A percentile compares a stretch with the other conserved stretches of the same genome.
phyloP scores from a whole-genome alignment of 1,284 basidiomycete genomes.

The Tilletia setariae region DNA sequence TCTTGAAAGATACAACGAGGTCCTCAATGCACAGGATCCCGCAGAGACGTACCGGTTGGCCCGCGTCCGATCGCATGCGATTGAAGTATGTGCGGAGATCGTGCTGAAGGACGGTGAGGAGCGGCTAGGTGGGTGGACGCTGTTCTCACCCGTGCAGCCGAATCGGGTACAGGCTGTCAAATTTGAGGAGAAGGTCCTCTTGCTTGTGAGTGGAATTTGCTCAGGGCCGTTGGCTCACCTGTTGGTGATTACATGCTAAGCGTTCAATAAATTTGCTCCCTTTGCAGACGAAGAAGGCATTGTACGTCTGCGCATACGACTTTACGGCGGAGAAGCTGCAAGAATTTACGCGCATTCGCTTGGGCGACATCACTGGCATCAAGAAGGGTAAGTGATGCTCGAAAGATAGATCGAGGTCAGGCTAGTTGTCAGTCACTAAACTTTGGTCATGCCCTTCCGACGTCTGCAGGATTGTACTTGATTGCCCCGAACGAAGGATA shows the following conservation, averaged over 20 bases:
- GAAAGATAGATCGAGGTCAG: too few relatives aligned
- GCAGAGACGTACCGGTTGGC: constrained; percentile 80
- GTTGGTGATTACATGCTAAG: background rate
- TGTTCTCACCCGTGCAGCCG: constrained; percentile 77
- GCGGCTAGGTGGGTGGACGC: constrained; percentile 80
- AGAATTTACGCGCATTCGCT: constrained; percentile 66
- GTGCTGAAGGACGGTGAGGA: constrained; percentile 78
- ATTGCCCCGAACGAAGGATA: constrained; percentile 39
- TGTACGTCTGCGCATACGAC: constrained; percentile 67
- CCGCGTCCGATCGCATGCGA: constrained; percentile 64
- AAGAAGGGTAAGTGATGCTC: constrained; percentile 70
- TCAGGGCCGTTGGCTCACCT: constrained; percentile 18
- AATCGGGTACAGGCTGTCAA: constrained; percentile 63
- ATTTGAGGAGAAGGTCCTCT: constrained; percentile 80
- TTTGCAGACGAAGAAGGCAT: constrained; percentile 63
- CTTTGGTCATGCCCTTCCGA: too few relatives aligned
- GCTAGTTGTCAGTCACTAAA: too few relatives aligned
- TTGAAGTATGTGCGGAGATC: constrained; percentile 68
- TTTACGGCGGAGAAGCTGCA: constrained; percentile 62
- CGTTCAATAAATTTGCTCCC: background rate
- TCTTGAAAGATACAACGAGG: constrained; percentile 39
- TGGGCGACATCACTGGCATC: constrained; percentile 76
- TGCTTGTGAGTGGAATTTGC: constrained; percentile 59
- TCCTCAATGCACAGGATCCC: constrained; percentile 80
- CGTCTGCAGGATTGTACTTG: constrained; percentile 36